A percentile compares a stretch with the other conserved stretches of the same genome.
These are phyloP conservation scores for Ophiostoma ips DNA, from an alignment of 2,329 filamentous ascomycete genomes.

Conservation along the genomic window DNA sequence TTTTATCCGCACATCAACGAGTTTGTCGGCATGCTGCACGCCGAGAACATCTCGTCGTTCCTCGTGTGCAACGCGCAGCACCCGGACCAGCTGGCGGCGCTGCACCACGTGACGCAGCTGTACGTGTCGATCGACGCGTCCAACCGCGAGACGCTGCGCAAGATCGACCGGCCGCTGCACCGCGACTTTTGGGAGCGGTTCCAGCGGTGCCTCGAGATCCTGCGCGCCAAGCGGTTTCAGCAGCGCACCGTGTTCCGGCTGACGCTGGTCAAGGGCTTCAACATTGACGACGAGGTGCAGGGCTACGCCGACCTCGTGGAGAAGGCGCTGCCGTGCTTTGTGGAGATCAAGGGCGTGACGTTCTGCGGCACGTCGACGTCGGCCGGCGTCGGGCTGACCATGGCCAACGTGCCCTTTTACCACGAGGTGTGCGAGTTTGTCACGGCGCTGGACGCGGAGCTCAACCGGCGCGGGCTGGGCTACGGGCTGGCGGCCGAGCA, in stretches of 20 bases:
- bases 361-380: conserved; percentile 88
- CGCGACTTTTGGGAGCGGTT: conserved; percentile 97
- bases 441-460: conserved; percentile 53
- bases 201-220: conserved; percentile 76
- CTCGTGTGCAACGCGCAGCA: conserved; percentile 96
- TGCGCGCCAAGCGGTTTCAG: conserved; percentile 66
- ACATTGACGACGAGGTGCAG: conserved; percentile 81
- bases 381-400: conserved; percentile 74
- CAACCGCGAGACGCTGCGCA: conserved; percentile 73
- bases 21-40: conserved; percentile 71
- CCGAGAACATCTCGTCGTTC: conserved; percentile 80
- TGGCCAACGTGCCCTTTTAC: conserved; percentile 96
- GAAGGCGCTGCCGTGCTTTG: conserved; percentile 74
- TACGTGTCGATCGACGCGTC: conserved; percentile 95
- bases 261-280: conserved; percentile 95
- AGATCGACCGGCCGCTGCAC: conserved; percentile 84
- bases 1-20: conserved; percentile 98
- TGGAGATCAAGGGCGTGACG: conserved; percentile 93
- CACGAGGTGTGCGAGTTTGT: conserved; percentile 80
- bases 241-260: conserved; percentile 91
- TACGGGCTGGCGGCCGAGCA: conserved; percentile 95
- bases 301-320: conserved; percentile 86
- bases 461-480: conserved; percentile 54
- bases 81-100: conserved; percentile 70
- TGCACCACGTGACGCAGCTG: conserved; percentile 81